phyloP scores from a whole-genome alignment of 75 land plant genomes.

The Cunninghamia lanceolata region DNA sequence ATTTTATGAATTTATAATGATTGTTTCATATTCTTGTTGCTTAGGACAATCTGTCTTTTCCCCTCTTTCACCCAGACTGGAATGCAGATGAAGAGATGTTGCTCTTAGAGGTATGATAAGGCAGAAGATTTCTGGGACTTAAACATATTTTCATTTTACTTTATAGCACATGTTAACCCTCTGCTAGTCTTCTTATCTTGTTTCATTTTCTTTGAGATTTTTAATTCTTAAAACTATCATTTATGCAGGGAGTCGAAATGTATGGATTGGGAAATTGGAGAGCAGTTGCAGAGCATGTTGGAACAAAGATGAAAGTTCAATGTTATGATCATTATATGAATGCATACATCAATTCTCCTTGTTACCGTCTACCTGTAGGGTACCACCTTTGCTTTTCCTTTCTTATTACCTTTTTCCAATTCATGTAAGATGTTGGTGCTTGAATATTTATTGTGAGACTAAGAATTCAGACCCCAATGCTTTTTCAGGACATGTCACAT shows the following conservation, averaged over 20 bases:
- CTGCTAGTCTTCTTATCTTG: not conserved
- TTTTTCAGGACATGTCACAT: conserved; percentile 80
- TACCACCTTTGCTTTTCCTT: not conserved
- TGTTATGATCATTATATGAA: conserved; percentile 80
- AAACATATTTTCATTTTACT: not conserved
- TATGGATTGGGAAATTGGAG: conserved; percentile 95
- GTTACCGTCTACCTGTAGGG: conserved; percentile 85
- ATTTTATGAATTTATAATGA: not conserved
- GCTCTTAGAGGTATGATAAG: conserved; percentile 75
- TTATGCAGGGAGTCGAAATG: conserved; percentile 84
- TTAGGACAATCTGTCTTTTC: conserved; percentile 91
- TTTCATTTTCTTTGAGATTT: not conserved
- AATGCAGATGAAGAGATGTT: conserved; percentile 96
- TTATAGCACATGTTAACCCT: not conserved
- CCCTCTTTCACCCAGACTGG: conserved; percentile 93
- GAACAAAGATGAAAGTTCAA: conserved; percentile 73
- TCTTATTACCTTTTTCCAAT: not conserved
- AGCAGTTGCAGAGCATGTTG: conserved; percentile 98
- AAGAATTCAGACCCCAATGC: not conserved
- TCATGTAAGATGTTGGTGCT: not conserved
- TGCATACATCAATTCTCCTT: conserved; percentile 81
- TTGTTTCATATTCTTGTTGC: not conserved
- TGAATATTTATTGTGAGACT: not conserved
- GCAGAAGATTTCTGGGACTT: not conserved
- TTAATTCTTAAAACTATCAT: not conserved